These are phyloP conservation scores for apple (Malus domestica) DNA, from an alignment of 306 rosid species.

Conservation along the genomic window ASM211411v1 NC_041793.1:44454001-44454500, in stretches of 20 bases:
- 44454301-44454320: not conserved
- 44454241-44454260: not conserved
- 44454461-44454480: slow-evolving; percentile 50
- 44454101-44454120: slow-evolving; percentile 31
- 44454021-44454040: slow-evolving; percentile 63
- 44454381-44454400: slow-evolving; percentile 33
- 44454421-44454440: slow-evolving; percentile 70
- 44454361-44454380: slow-evolving; percentile 22
- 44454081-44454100: slow-evolving; percentile 41
- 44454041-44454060: slow-evolving; percentile 37
- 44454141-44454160: slow-evolving; percentile 19
- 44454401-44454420: slow-evolving; percentile 49
- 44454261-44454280: not conserved
- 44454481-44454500: slow-evolving; percentile 33
- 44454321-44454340: slow-evolving; percentile 42
- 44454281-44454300: not conserved
- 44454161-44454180: slow-evolving; percentile 11
- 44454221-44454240: not conserved
- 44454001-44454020: slow-evolving; percentile 77
- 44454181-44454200: not conserved
- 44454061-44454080: slow-evolving; percentile 52
- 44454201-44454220: not conserved
- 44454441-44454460: slow-evolving; percentile 53
- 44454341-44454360: slow-evolving; percentile 43
- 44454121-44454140: slow-evolving; percentile 48